phyloP scores from a whole-genome alignment of 2,329 filamentous ascomycete species.

The Exophiala sp. region DNA sequence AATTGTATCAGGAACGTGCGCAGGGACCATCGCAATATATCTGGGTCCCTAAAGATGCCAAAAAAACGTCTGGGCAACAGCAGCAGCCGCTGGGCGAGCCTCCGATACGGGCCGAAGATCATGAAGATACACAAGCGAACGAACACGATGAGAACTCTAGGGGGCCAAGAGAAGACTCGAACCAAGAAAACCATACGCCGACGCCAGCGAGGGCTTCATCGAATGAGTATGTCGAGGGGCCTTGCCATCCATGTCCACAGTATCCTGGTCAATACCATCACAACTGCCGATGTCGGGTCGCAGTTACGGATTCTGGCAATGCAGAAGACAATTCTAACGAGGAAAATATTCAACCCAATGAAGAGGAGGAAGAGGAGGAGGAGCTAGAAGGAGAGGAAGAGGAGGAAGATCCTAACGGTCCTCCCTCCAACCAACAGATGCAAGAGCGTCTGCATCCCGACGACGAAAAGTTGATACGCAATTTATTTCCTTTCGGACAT shows the following conservation, averaged over 20 bases:
- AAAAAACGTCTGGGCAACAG: too few relatives aligned
- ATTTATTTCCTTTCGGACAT: not conserved
- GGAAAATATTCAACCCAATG: not conserved
- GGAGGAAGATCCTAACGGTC: not conserved
- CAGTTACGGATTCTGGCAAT: not conserved
- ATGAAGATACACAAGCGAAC: not conserved
- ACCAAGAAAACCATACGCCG: constrained; percentile 7
- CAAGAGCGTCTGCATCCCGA: not conserved
- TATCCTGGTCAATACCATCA: constrained; percentile 20
- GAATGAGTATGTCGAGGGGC: not conserved
- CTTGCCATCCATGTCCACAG: constrained; percentile 17
- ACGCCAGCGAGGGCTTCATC: not conserved
- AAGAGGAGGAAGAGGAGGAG: not conserved
- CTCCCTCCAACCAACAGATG: not conserved
- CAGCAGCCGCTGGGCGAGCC: not conserved
- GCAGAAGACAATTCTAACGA: not conserved
- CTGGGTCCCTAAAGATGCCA: too few relatives aligned
- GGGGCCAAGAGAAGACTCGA: not conserved
- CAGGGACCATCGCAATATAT: not conserved
- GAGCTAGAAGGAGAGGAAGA: not conserved
- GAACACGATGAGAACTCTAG: not conserved
- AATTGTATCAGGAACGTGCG: not conserved
- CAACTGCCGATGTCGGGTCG: not conserved
- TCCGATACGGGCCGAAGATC: not conserved
- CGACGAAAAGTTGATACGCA: not conserved